phyloP scores from a whole-genome alignment of 2,329 filamentous ascomycete species.

The Arthrinium puccinioides region DNA sequence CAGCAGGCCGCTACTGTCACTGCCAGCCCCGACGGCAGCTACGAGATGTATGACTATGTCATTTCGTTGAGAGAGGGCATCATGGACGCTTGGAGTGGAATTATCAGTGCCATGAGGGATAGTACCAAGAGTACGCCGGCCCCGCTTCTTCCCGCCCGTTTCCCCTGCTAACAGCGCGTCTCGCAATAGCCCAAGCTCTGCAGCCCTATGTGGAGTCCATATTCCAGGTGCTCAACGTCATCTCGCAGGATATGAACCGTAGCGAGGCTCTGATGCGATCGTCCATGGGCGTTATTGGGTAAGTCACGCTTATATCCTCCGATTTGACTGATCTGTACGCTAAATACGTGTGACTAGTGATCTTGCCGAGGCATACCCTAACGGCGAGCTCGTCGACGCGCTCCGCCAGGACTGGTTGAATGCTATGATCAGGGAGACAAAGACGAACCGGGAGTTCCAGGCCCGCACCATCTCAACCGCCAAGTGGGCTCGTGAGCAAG shows the following conservation, averaged over 20 bases:
- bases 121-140: slow-evolving; percentile 62
- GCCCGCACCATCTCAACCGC: slow-evolving; percentile 86
- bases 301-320: slow-evolving; percentile 35
- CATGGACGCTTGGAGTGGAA: slow-evolving; percentile 98
- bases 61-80: slow-evolving; percentile 93
- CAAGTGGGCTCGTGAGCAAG: slow-evolving; percentile 94
- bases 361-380: slow-evolving; percentile 86
- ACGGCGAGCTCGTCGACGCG: slow-evolving; percentile 73
- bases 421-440: slow-evolving; percentile 83
- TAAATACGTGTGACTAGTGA: slow-evolving; percentile 43
- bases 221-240: slow-evolving; percentile 76
- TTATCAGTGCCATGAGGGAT: slow-evolving; percentile 87
- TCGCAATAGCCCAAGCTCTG: slow-evolving; percentile 54
- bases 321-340: too few relatives aligned
- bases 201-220: slow-evolving; percentile 76
- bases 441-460: slow-evolving; percentile 80
- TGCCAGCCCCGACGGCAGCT: slow-evolving; percentile 70
- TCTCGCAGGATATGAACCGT: slow-evolving; percentile 76
- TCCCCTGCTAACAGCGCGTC: neutral
- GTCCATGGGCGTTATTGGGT: slow-evolving; percentile 98
- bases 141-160: too few relatives aligned
- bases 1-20: slow-evolving; percentile 86
- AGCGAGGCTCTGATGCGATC: slow-evolving; percentile 88
- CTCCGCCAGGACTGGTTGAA: slow-evolving; percentile 93
- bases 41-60: slow-evolving; percentile 96